Base-by-base conservation (phyloP, 2,329 filamentous ascomycete genomes). In the Colletotrichum filicis region DNA sequence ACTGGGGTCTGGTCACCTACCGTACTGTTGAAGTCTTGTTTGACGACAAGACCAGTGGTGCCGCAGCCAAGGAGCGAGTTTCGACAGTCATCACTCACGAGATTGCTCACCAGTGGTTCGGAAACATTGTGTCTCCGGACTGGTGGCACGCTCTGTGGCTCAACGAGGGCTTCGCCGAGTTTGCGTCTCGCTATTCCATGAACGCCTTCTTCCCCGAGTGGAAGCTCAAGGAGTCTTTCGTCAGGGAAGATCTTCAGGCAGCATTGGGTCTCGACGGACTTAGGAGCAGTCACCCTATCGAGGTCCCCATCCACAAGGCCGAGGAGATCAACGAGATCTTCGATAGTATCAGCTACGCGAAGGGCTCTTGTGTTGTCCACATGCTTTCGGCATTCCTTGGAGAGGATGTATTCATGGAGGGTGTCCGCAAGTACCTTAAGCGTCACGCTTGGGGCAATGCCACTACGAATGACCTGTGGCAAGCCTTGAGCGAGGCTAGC, bases 261-360 rank as follows among this genome's bases (percentile, higher is more conserved):
- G 96, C 96, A 2, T 88, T 98, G 49, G 92, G 92, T 26, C 89
- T 98, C 6, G 96, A 98, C 82, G 97, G 95, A 4, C 86, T 98
- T 66, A 92, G 96, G 77, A 98, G 95, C 89, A 97, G 95, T 79
- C 96, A 98, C 82, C 96, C 96, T 6, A 97, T 98, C 72, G 96
- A 98, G 83, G 95, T 98, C 1, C 96, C 96, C 1, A 95, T 98
- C 75, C 97, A 98, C 88, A 92, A 94, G 72, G 95, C 95, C 32
- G 95, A 97, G 77, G 95, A 98, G 83, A 95, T 98, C 82, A 98
- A 98, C 84, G 95, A 98, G 85, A 98, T 98, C 77, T 98, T 98
- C 78, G 96, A 98, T 81, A 94, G 95, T 75, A 98, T 98, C 76
- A 98, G 96, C 1, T 98, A 98, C 85, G 95, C 95, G 68, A 98